A percentile compares a stretch with the other conserved stretches of the same genome.
Evolutionary conservation across 768 basidiomycete genomes (phyloP).

Genomic region (Peribolospora baueri): DNA sequence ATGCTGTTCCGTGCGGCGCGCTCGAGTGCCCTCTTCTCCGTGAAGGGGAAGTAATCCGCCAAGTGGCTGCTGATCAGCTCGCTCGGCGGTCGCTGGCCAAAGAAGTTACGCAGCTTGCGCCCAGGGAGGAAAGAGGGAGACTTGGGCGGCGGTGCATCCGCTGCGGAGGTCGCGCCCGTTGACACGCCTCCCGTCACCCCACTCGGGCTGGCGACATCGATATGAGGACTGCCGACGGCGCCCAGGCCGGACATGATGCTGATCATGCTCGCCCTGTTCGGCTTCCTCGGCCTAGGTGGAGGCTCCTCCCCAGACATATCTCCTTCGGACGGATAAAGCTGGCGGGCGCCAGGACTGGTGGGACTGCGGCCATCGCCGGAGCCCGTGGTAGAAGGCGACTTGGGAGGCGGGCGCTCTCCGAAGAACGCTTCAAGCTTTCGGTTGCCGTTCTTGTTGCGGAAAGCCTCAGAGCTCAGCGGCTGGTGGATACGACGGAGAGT

Average conservation of each 20-base stretch:
- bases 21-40: slow-evolving; percentile 72
- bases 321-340: slow-evolving; percentile 12
- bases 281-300: not conserved
- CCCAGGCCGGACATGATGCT: slow-evolving; percentile 86
- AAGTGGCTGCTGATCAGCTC: slow-evolving; percentile 89
- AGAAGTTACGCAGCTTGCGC: slow-evolving; percentile 68
- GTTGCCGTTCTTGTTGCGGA: slow-evolving; percentile 1
- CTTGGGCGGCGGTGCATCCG: slow-evolving; percentile 1
- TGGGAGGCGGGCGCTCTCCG: slow-evolving; percentile 8
- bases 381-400: not conserved
- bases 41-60: slow-evolving; percentile 80
- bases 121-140: slow-evolving; percentile 15
- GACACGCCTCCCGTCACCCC: not conserved
- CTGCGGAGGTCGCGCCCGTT: not conserved
- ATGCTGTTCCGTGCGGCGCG: slow-evolving; percentile 76
- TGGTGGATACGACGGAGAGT: slow-evolving; percentile 9
- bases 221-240: not conserved
- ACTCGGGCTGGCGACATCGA: not conserved
- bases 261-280: slow-evolving; percentile 75
- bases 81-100: slow-evolving; percentile 89
- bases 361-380: slow-evolving; percentile 11
- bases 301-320: slow-evolving; percentile 6
- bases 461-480: not conserved
- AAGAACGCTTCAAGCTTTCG: slow-evolving; percentile 14
- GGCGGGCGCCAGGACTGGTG: slow-evolving; percentile 11